These are phyloP conservation scores for Odontarrhena argentea DNA, from an alignment of 345 rosid species.

Conservation along the genomic window DNA sequence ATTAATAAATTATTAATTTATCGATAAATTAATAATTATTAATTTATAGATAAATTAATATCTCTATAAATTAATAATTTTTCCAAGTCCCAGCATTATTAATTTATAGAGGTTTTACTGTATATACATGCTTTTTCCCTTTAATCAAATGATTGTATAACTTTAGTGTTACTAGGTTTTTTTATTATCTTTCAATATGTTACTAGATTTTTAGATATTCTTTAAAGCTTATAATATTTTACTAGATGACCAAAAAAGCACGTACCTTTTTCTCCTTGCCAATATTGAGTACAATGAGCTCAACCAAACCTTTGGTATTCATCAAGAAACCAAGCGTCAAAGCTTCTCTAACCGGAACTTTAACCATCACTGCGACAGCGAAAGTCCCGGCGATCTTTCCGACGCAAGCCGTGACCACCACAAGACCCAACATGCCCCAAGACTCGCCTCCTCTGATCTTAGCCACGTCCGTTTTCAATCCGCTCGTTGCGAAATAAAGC, in stretches of 20 bases:
- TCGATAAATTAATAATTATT: no score
- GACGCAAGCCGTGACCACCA: slow-evolving; percentile 67
- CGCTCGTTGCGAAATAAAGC: slow-evolving; percentile 90
- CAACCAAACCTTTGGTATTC: slow-evolving; percentile 93
- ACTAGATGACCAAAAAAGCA: not conserved
- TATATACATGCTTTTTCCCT: not conserved
- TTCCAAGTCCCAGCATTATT: no score
- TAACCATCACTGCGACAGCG: slow-evolving; percentile 62
- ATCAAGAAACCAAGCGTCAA: slow-evolving; percentile 74
- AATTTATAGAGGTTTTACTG: no score
- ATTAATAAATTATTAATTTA: no score
- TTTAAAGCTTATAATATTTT: slow-evolving; percentile 1
- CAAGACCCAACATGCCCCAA: slow-evolving; percentile 74
- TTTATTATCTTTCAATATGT: not conserved
- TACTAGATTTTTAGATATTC: slow-evolving; percentile 7
- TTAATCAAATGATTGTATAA: not conserved
- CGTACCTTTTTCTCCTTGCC: slow-evolving; percentile 78
- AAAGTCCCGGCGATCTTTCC: slow-evolving; percentile 84
- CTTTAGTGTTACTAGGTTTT: slow-evolving; percentile 4
- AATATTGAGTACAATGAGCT: slow-evolving; percentile 90
- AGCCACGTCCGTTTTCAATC: slow-evolving; percentile 73
- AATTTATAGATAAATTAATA: no score
- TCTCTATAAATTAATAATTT: no score
- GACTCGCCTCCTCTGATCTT: slow-evolving; percentile 58
- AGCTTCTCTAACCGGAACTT: slow-evolving; percentile 76